Percentiles rank a stretch among this genome's conserved stretches.
Evolutionary conservation across 2,329 filamentous ascomycete species (phyloP).

Genomic region (Pyricularia grisea): DNA sequence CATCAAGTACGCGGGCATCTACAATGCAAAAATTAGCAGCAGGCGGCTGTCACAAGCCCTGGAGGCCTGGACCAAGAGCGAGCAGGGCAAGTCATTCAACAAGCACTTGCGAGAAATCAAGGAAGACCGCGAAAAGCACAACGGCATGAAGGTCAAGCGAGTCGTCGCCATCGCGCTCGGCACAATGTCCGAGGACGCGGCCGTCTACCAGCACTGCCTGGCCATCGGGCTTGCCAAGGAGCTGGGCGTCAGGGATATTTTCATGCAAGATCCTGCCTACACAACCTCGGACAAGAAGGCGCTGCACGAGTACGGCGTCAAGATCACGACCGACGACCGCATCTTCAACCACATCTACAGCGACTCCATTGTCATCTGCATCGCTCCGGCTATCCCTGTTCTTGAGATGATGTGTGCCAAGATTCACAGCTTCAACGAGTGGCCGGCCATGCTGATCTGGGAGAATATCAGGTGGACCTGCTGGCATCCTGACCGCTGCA

Average conservation of each 20-base stretch:
- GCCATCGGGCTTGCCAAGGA: neutral
- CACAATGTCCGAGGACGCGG: neutral
- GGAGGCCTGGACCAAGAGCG: neutral
- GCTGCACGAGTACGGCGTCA: neutral
- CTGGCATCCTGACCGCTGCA: neutral
- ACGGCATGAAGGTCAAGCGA: neutral
- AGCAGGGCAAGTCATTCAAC: neutral
- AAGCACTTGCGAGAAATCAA: neutral
- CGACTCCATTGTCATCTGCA: neutral
- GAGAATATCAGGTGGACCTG: neutral
- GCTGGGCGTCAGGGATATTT: neutral
- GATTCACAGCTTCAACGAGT: neutral
- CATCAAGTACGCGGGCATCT: neutral
- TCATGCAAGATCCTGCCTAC: neutral
- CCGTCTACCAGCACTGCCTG: neutral
- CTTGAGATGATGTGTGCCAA: neutral
- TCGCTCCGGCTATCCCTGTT: neutral
- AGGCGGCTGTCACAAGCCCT: neutral
- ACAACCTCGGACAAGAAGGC: neutral
- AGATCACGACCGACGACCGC: neutral
- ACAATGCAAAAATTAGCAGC: neutral
- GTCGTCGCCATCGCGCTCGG: neutral
- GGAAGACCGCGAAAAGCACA: neutral
- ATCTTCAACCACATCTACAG: neutral
- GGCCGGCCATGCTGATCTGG: neutral